Evolutionary conservation across 2,329 filamentous ascomycete species (phyloP).

Genomic region (Fusarium acutatum): DNA sequence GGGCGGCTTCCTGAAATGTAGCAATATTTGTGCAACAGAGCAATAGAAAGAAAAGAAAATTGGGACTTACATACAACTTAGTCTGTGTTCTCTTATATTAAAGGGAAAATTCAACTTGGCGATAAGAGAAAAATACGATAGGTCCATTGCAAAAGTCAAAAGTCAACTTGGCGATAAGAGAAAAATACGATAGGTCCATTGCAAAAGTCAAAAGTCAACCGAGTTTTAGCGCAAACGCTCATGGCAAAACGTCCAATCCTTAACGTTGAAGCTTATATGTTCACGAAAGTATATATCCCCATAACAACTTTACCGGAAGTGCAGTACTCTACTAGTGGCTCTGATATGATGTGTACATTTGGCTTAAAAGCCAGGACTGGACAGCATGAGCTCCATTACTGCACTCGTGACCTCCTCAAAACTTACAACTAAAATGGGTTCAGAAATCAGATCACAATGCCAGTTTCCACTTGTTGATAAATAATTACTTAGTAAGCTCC

Average conservation of each 20-base stretch:
- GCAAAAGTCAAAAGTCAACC: background rate
- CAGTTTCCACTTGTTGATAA: fast-evolving
- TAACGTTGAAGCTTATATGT: background rate
- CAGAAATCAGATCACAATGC: fast-evolving
- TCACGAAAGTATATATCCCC: background rate
- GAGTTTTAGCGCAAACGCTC: background rate
- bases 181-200: too few relatives aligned
- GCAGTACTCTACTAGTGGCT: too few relatives aligned
- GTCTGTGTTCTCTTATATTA: background rate
- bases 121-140: too few relatives aligned
- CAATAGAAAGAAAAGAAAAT: background rate
- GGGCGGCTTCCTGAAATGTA: too few relatives aligned
- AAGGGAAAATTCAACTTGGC: fast-evolving
- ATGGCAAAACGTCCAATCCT: background rate
- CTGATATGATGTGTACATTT: background rate
- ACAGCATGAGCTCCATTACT: background rate
- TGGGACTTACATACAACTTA: fast-evolving
- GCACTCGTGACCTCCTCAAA: too few relatives aligned
- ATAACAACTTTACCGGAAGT: too few relatives aligned
- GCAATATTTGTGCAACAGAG: background rate
- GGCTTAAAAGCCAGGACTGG: fast-evolving
- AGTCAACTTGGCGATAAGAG: fast-evolving
- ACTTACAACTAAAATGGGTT: fast-evolving
- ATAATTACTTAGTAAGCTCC: too few relatives aligned
- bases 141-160: fast-evolving